Evolutionary conservation across 768 basidiomycete species (phyloP).

Genomic region (Psilocybe subaeruginosa): DNA sequence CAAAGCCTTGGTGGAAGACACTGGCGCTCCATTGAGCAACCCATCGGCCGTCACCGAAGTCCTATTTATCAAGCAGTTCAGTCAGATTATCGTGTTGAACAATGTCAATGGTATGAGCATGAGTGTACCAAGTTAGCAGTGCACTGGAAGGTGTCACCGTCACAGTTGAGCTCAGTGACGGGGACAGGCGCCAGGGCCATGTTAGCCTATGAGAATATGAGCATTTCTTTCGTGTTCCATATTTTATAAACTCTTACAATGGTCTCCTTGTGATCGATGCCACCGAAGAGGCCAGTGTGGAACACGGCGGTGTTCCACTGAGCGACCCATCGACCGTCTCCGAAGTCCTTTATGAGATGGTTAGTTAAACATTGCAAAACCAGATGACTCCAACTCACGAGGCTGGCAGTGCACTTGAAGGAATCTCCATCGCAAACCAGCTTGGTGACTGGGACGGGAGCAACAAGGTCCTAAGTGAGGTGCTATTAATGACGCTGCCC

Average conservation of each 20-base stretch:
- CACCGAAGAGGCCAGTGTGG: conserved; percentile 13
- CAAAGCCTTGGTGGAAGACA: background rate
- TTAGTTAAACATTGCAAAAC: too few species aligned
- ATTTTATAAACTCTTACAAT: background rate
- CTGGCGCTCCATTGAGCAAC: conserved; percentile 9
- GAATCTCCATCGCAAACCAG: conserved; percentile 14
- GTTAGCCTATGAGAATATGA: background rate
- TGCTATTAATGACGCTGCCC: too few species aligned
- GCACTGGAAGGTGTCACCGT: conserved; percentile 13
- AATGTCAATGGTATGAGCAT: background rate
- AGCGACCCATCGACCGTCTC: conserved; percentile 13
- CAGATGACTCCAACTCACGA: background rate
- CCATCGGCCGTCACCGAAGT: conserved; percentile 14
- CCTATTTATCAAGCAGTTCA: background rate
- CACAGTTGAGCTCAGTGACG: conserved; percentile 13
- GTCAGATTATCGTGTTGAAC: background rate
- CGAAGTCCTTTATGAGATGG: conserved; percentile 4
- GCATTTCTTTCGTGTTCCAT: background rate
- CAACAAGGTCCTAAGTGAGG: background rate
- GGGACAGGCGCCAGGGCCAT: conserved; percentile 5
- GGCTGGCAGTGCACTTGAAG: conserved; percentile 15
- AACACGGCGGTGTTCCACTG: conserved; percentile 13
- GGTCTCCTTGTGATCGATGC: conserved; percentile 7
- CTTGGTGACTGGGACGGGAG: conserved; percentile 7
- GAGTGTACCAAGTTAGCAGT: conserved; percentile 13